These are phyloP conservation scores for Blastobotrys petasosporus DNA, from an alignment of 1,139 yeast genomes.

Conservation along the genomic window DNA sequence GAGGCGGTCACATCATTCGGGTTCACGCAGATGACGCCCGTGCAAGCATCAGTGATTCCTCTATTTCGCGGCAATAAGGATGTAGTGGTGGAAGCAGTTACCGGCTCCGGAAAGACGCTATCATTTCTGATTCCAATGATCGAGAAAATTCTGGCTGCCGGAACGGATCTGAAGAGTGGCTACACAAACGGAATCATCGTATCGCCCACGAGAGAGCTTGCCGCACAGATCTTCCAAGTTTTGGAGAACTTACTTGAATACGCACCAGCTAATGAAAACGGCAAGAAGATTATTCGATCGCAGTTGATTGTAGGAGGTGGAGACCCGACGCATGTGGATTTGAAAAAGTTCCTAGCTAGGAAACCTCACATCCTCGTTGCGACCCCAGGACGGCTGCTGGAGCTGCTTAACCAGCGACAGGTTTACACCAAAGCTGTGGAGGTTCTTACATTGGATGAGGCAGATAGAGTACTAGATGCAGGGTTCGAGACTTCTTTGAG, in stretches of 20 bases:
- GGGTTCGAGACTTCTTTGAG: conserved; percentile 70
- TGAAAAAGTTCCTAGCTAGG: conserved; percentile 47
- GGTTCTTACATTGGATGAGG: conserved; percentile 81
- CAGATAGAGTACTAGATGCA: conserved; percentile 77
- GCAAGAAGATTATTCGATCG: conserved; percentile 40
- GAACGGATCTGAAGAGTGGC: conserved; percentile 35
- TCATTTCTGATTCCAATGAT: conserved; percentile 81
- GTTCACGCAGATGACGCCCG: conserved; percentile 86
- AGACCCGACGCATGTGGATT: conserved; percentile 62
- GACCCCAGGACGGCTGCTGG: conserved; percentile 87
- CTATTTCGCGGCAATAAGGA: conserved; percentile 82
- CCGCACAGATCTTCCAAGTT: conserved; percentile 72
- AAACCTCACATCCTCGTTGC: conserved; percentile 77
- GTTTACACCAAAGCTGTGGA: conserved; percentile 51
- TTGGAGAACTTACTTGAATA: conserved; percentile 53
- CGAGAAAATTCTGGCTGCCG: conserved; percentile 48
- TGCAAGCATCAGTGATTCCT: conserved; percentile 93
- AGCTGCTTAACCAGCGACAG: conserved; percentile 47
- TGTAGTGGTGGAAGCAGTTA: conserved; percentile 91
- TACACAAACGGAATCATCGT: conserved; percentile 67
- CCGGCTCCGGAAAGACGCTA: conserved; percentile 94
- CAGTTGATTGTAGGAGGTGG: conserved; percentile 81
- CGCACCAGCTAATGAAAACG: conserved; percentile 44
- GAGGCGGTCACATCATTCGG: conserved; percentile 73
- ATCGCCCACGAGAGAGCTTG: conserved; percentile 90